Base-by-base conservation (phyloP, 495 filamentous ascomycete species). In the Aspergillus campestris region DNA sequence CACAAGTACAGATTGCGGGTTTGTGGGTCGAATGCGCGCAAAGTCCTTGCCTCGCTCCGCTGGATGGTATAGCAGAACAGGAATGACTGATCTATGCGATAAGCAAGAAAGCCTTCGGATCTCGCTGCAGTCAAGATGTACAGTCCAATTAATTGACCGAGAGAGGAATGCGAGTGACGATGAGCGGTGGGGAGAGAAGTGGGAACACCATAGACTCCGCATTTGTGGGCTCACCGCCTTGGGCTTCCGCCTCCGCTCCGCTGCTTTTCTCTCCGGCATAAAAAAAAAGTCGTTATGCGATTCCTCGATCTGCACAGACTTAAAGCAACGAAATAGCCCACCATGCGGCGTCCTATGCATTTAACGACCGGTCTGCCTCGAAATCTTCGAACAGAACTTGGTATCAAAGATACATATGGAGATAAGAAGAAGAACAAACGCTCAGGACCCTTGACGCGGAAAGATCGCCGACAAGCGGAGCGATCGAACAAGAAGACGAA, bases 281-380 rank as follows among this genome's bases (percentile, higher is more conserved):
- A 54, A 49, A 58, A 62, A 65, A 59, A 56, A 48, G 52, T 53
- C 34, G 28, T 35, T 45, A 18, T 53, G 54, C 56, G 52, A 13
- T 31, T 14, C 28, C 8, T 15, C 34, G 10, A 45, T 10, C n/a
- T 12, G 12, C n/a, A 34, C 15, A 6, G 5, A 36, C 12, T 28
- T 1, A 11, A 36, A 27, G 8, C 6, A 15, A 36, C 3, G 7
- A 3, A 27, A 27, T 31, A 3, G 11, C 13, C 49, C 51, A 64
- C 44, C 9, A 74, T 74, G 65, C 59, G 45, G 13, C 66, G 67
- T 35, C 66, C 64, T 6, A 64, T 52, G 52, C 74, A 76, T 57
- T 74, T 74, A 52, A 81, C 75, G 7, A 79, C 82, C 13, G 80
- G 76, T 24, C 65, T 89, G 33, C 84, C 84, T n/a, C 71, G 70